Evolutionary conservation across 805 yeast species (phyloP), one percentile per base, ranked within the genome.

Genomic region (Candida bentonensis): DNA sequence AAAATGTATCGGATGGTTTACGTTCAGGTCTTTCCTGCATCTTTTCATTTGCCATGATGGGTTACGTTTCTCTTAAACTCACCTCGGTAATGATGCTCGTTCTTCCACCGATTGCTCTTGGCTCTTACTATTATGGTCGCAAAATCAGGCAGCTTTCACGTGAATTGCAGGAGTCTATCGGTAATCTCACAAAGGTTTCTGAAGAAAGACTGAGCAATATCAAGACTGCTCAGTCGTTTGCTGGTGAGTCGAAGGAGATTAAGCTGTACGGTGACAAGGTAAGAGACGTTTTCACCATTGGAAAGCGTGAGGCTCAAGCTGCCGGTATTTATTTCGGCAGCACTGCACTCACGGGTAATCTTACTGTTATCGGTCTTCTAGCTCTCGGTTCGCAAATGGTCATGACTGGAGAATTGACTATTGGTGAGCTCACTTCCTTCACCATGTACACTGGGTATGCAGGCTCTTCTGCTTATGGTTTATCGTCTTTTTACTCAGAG

Each of bases 391-490:
- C 94, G 1, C 72, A 76, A 44, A 77, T 89, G 78, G 92, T 89
- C 21, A 69, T 79, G 30, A 65, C 65, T 30, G 95, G 96, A 0
- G 76, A 76, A 36, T 62, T 89, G 46, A 74, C 94, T 0, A 73
- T 87, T 33, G 97, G 97, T 44, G 96, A 88, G 54, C 69, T 89
- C 39, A 81, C 95, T 3, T 82, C 94, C 42, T 89, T 87, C 61
- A 80, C 88, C 79, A 82, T 89, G 92, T 89, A 89, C 63, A 92
- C 96, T 0, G 85, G 85, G 1, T 89, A 84, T 61, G 82, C 95
- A 2, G 97, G 96, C 0, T 70, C 86, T n/a, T 85, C 96, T 5
- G 83, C 88, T 54, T 82, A 83, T 61, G 95, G 96, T 0, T 60
- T 89, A 17, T 89, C 95, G 0, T 83, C 82, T 55, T 89, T 89